Evolutionary conservation across 352 stramenopile genomes (phyloP).

Genomic region (Phytophthora uliginosa): DNA sequence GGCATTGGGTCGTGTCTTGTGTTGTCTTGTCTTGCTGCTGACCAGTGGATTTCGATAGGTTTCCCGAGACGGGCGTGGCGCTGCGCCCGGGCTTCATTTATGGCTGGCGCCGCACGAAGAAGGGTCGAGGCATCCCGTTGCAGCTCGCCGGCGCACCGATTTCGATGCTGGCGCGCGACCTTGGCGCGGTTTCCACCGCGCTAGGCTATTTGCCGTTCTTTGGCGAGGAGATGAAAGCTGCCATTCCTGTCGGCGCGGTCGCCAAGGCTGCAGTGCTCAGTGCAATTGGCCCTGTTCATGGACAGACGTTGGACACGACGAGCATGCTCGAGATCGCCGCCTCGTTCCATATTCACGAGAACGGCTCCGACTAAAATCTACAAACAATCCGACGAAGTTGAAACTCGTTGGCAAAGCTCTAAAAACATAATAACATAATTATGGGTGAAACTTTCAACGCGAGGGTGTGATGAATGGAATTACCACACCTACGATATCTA

Average conservation of each 20-base stretch:
- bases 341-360: slow-evolving; percentile 80
- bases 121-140: slow-evolving; percentile 72
- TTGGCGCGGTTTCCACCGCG: slow-evolving; percentile 67
- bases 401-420: background rate
- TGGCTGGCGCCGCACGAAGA: slow-evolving; percentile 74
- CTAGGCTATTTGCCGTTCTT: slow-evolving; percentile 72
- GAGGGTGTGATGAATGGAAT: background rate
- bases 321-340: slow-evolving; percentile 80
- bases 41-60: slow-evolving; percentile 38
- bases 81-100: slow-evolving; percentile 94
- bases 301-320: slow-evolving; percentile 69
- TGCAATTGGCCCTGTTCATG: slow-evolving; percentile 74
- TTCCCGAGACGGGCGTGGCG: slow-evolving; percentile 82
- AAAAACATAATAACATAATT: slow-evolving; percentile 17
- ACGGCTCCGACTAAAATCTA: background rate
- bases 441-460: slow-evolving; percentile 1
- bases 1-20: too few species aligned
- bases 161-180: slow-evolving; percentile 61
- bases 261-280: slow-evolving; percentile 88
- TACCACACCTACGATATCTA: background rate
- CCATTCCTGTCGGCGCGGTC: slow-evolving; percentile 73
- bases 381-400: background rate
- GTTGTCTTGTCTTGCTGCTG: background rate
- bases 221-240: slow-evolving; percentile 73
- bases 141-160: slow-evolving; percentile 83